Evolutionary conservation across 495 filamentous ascomycete species (phyloP).

Genomic region (Astrocystis sublimbata): DNA sequence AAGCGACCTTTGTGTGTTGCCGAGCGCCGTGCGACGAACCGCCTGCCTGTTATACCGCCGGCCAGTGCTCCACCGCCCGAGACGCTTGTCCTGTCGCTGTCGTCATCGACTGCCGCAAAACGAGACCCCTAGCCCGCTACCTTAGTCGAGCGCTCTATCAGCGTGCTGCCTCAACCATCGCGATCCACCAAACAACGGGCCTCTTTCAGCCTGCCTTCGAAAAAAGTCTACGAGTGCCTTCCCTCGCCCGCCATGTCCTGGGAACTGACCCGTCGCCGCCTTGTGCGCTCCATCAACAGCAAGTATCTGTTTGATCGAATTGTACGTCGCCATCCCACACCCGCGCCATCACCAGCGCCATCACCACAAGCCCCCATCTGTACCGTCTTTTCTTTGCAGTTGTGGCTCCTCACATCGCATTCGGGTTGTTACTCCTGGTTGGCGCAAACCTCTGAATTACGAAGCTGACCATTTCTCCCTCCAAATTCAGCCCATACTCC

Average conservation of each 20-base stretch:
- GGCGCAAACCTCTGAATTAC: background rate
- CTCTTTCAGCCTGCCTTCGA: background rate
- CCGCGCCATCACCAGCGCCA: constrained; percentile 10
- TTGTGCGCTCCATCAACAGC: constrained; percentile 68
- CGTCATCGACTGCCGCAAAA: constrained; percentile 10
- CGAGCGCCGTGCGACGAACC: constrained; percentile 4
- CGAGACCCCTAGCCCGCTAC: background rate
- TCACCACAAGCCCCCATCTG: background rate
- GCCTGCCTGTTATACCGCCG: constrained; percentile 13
- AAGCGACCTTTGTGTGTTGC: too few species aligned
- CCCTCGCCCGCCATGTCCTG: constrained; percentile 45
- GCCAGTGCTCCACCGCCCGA: constrained; percentile 29
- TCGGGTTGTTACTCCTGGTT: background rate
- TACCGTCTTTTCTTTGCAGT: background rate
- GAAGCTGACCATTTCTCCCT: constrained; percentile 27
- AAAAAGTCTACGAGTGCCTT: background rate
- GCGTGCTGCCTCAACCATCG: background rate
- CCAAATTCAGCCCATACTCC: constrained; percentile 72
- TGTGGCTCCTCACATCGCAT: background rate
- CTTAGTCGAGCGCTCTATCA: background rate
- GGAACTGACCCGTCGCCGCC: constrained; percentile 60
- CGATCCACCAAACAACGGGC: constrained; percentile 13
- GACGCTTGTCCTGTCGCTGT: constrained; percentile 20
- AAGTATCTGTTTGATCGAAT: constrained; percentile 79
- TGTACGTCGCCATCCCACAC: constrained; percentile 54